Evolutionary conservation across 2,329 filamentous ascomycete species (phyloP).

Genomic region (Scolecobasidium constrictum): DNA sequence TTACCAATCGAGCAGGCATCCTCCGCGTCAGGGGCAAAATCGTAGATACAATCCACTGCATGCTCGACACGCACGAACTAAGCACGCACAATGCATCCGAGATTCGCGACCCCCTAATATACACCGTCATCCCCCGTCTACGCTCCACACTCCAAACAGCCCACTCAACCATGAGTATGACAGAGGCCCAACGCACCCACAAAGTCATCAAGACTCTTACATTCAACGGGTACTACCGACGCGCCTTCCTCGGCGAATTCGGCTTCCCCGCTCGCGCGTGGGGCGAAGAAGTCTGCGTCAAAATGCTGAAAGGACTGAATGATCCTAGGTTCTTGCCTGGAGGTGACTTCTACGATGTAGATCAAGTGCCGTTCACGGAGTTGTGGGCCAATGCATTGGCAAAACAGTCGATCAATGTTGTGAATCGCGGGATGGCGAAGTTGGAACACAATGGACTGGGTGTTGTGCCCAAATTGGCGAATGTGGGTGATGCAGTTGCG

Average conservation of each 20-base stretch:
- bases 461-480: neutral
- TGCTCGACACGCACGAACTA: neutral
- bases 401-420: neutral
- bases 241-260: neutral
- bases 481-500: neutral
- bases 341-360: neutral
- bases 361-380: neutral
- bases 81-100: too few species aligned
- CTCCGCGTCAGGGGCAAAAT: neutral
- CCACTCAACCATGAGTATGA: neutral
- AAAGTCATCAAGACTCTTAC: neutral
- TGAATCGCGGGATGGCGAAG: neutral
- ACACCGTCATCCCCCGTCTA: neutral
- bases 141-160: neutral
- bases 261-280: neutral
- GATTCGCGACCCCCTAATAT: neutral
- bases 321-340: neutral
- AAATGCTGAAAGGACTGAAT: neutral
- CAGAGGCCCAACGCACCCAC: neutral
- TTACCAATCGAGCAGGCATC: neutral
- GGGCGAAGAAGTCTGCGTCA: neutral
- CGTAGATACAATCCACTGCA: neutral
- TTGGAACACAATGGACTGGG: neutral
- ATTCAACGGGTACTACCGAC: neutral
- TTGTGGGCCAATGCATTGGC: neutral